These are phyloP conservation scores for Fusarium sp. DNA, from an alignment of 2,329 filamentous ascomycete genomes.

Conservation along the genomic window DNA sequence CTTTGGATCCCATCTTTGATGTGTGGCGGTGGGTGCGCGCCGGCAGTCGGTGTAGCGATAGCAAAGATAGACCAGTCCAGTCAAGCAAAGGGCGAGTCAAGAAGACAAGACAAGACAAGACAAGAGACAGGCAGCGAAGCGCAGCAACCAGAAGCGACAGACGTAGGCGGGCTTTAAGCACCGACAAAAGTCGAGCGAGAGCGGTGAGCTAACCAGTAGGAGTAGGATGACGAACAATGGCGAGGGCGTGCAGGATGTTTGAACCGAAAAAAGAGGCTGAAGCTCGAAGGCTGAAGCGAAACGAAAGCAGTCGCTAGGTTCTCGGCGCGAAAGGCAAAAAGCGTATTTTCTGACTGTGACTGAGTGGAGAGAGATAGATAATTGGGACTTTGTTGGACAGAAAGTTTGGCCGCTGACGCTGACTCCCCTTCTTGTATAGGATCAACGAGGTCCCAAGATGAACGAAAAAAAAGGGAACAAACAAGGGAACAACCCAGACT, in stretches of 20 bases:
- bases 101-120: conserved; percentile 24
- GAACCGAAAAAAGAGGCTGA: conserved; percentile 23
- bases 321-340: conserved; percentile 34
- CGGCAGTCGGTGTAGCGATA: conserved; percentile 20
- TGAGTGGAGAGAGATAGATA: conserved; percentile 23
- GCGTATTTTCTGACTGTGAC: conserved; percentile 15
- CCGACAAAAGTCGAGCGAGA: not conserved
- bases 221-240: conserved; percentile 17
- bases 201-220: conserved; percentile 21
- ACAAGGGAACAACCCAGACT: not conserved
- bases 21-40: conserved; percentile 30
- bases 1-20: conserved; percentile 44
- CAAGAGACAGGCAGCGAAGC: not conserved
- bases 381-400: not conserved
- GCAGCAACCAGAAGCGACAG: conserved; percentile 27
- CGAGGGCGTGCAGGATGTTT: not conserved
- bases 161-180: conserved; percentile 16
- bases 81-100: not conserved
- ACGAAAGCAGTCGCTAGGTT: conserved; percentile 14
- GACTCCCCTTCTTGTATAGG: conserved; percentile 4
- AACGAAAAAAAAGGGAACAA: not conserved
- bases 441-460: not conserved
- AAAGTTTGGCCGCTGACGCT: conserved; percentile 23
- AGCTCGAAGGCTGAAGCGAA: conserved; percentile 20
- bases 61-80: not conserved